Conservation (phyloP, 2,329 filamentous ascomycete species). For the Botrytis sinoallii region DNA sequence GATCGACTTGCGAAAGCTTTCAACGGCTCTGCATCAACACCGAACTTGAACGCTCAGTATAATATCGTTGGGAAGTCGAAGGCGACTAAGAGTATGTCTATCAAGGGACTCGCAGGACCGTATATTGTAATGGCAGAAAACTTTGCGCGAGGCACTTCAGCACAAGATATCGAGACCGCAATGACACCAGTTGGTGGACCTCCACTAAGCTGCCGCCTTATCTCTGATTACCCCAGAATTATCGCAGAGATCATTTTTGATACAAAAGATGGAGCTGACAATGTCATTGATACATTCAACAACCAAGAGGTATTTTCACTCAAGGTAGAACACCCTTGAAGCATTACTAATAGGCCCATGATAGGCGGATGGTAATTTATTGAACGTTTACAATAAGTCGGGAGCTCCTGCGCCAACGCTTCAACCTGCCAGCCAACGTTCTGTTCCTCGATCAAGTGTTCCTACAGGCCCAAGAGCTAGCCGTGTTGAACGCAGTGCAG, state of each 20-base stretch:
- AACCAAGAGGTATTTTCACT: conserved; percentile 63
- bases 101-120: conserved; percentile 70
- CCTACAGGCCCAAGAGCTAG: conserved; percentile 37
- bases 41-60: conserved; percentile 37
- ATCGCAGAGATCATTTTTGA: conserved; percentile 76
- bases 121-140: conserved; percentile 75
- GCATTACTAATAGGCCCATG: conserved; percentile 3
- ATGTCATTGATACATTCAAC: conserved; percentile 73
- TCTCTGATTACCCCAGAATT: conserved; percentile 67
- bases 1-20: conserved; percentile 32
- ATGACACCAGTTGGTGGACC: conserved; percentile 72
- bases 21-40: conserved; percentile 34
- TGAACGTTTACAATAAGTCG: conserved; percentile 70
- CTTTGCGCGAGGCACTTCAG: conserved; percentile 77
- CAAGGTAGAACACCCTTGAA: neutral
- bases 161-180: conserved; percentile 78
- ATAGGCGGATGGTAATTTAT: conserved; percentile 69
- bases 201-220: conserved; percentile 63
- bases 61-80: conserved; percentile 39
- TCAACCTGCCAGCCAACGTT: neutral
- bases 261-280: conserved; percentile 68
- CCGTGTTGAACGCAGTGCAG: conserved; percentile 25
- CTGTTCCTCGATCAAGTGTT: conserved; percentile 17
- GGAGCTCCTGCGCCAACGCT: conserved; percentile 34
- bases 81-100: conserved; percentile 55